Evolutionary conservation across 805 yeast genomes (phyloP).

Genomic region (Wickerhamomyces subpelliculosus): DNA sequence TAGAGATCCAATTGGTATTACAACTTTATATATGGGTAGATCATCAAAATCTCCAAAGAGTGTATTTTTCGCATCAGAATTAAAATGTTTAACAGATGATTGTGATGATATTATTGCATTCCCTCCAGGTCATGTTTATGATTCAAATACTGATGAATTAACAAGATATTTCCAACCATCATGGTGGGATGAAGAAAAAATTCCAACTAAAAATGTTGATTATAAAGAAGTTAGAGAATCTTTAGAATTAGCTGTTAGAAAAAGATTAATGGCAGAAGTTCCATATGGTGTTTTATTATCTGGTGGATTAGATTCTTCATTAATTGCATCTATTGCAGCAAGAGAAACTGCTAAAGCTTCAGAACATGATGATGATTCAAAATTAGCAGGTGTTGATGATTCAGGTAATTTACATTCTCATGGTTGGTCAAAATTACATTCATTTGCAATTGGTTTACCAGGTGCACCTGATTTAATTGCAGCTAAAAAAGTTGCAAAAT

Average conservation of each 20-base stretch:
- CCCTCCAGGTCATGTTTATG: slow-evolving; percentile 98
- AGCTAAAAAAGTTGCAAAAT: slow-evolving; percentile 94
- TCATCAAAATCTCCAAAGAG: slow-evolving; percentile 60
- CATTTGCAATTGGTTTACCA: slow-evolving; percentile 95
- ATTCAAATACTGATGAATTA: slow-evolving; percentile 78
- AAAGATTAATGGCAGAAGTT: slow-evolving; percentile 99
- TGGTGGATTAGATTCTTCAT: slow-evolving; percentile 95
- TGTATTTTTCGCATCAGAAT: slow-evolving; percentile 86
- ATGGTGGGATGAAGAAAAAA: slow-evolving; percentile 83
- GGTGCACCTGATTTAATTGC: slow-evolving; percentile 97
- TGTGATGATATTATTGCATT: slow-evolving; percentile 89
- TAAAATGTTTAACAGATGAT: slow-evolving; percentile 89
- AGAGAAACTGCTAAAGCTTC: slow-evolving; percentile 84
- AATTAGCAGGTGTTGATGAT: slow-evolving; percentile 89
- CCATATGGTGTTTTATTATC: slow-evolving; percentile 97
- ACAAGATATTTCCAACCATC: slow-evolving; percentile 87
- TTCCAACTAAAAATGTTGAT: slow-evolving; percentile 76
- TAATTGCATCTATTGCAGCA: slow-evolving; percentile 96
- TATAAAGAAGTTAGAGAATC: slow-evolving; percentile 64
- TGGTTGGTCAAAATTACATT: slow-evolving; percentile 80
- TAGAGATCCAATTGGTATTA: slow-evolving; percentile 97
- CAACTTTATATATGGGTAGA: slow-evolving; percentile 94
- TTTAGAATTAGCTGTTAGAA: slow-evolving; percentile 92
- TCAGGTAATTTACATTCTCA: slow-evolving; percentile 73
- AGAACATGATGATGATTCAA: slow-evolving; percentile 37